Evolutionary conservation across 495 filamentous ascomycete species (phyloP), one percentile per base, ranked within the genome.

Genomic region (Xylaria flabelliformis): DNA sequence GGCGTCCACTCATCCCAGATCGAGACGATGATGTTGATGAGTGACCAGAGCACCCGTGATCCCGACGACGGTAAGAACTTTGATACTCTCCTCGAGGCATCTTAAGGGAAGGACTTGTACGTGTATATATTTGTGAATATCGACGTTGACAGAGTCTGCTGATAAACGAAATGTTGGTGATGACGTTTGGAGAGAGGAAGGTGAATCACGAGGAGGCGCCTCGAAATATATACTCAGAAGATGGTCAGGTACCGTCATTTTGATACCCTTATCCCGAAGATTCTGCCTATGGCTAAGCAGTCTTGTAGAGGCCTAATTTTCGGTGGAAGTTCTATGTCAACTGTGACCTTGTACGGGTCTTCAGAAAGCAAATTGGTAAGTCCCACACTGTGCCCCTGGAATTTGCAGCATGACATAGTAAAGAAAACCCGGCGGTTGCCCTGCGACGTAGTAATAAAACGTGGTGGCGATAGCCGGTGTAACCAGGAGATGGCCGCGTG

Each of bases 241-340:
- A 42, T 42, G 0, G 6, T 26, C 17, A 51, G 3, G 9, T 2
- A 59, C 36, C 3, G 42, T 26, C 56, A 13, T 41, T 53, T 51
- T 13, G 4, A 29, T 3, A 8, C n/a, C 44, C 17, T 39, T 12
- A 15, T 29, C 21, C 12, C 34, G 0, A 39, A 13, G 2, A 51
- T 48, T 70, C 68, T 41, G 68, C 68, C 68, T 56, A 24, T 24
- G 59, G 59, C 69, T 44, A 29, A 56, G 69, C 24, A 24, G 17
- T 32, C 58, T 62, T 29, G 58, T 21, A 36, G 12, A 62, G 24
- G 24, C 42, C 9, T 36, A 1, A 17, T 24, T 62, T 62, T 59
- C 39, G 56, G 51, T 42, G 53, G 32, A 21, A 67, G 12, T 34
- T 46, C 15, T 29, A 13, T 4, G 0, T 44, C 24, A 17, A 36